Evolutionary conservation across 495 filamentous ascomycete genomes (phyloP), one percentile per base, ranked within the genome.

Genomic region (Talaromyces thailandensis): DNA sequence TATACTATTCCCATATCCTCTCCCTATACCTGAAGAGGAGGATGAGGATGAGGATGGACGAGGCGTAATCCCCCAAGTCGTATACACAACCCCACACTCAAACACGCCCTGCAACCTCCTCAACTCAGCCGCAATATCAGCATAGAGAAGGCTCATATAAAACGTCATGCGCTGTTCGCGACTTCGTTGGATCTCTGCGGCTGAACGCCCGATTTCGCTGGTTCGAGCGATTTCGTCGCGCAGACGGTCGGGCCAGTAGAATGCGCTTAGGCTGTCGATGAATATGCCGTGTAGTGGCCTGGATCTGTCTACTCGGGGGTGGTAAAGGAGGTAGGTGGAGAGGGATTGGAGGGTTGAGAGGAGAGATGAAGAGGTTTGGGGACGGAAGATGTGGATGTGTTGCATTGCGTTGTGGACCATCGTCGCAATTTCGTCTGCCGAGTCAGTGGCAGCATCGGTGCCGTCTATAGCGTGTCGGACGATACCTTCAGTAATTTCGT

Each of bases 171-270:
- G 71, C 45, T 65, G 53, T 21, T 64, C 58, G 0, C 76, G 74
- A 14, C 72, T 62, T 9, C 61, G 48, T 50, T 76, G 73, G 48
- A 73, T 64, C 8, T 78, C 75, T 11, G 65, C 66, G 14, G 55
- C 61, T 26, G 72, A 50, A 8, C 66, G 68, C 35, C 74, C 73
- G 32, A 76, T 76, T 21, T 77, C 73, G 55, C 75, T 74, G 0
- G 71, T 69, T 43, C 76, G 70, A 24, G 75, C 68, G 26, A 76
- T 68, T 60, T 82, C 78, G 35, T 82, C 82, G 9, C 74, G 73
- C 12, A 82, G 66, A 40, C 80, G 77, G 35, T 82, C 80, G 66
- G 81, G 78, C 80, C 82, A 86, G 65, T 81, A 73, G 66, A 87
- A 89, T 5, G 84, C 79, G 32, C 75, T 81, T 14, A 76, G 76